phyloP scores from a whole-genome alignment of 768 basidiomycete species.

The Naematelia aurantialba region DNA sequence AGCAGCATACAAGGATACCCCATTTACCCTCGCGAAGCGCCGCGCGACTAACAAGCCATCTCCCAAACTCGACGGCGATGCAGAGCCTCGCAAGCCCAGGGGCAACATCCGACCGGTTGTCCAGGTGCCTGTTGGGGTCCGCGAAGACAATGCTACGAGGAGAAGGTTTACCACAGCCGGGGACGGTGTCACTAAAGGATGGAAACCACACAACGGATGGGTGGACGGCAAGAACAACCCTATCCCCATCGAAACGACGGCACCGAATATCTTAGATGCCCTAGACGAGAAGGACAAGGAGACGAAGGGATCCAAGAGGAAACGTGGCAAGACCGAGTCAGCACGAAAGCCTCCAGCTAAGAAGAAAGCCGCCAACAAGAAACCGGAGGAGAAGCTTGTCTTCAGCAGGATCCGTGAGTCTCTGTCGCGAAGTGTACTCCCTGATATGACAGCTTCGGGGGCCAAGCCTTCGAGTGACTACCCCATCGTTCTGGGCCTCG shows the following conservation, averaged over 20 bases:
- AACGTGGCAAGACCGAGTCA: not conserved
- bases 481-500: constrained; percentile 28
- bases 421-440: not conserved
- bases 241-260: not conserved
- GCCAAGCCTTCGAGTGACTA: constrained; percentile 15
- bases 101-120: not conserved
- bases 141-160: not conserved
- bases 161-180: not conserved
- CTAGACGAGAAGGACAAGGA: not conserved
- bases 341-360: constrained; percentile 1
- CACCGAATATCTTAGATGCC: not conserved
- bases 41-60: not conserved
- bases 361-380: constrained; percentile 14
- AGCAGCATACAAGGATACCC: not conserved
- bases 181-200: not conserved
- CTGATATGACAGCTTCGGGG: constrained; percentile 14
- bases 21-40: not conserved
- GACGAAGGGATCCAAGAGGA: constrained; percentile 6
- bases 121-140: not conserved
- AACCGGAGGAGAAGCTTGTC: constrained; percentile 1
- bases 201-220: not conserved
- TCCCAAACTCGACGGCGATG: too few species aligned
- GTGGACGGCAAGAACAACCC: not conserved
- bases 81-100: not conserved
- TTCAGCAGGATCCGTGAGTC: constrained; percentile 21